phyloP scores from a whole-genome alignment of 2,329 filamentous ascomycete genomes.

The Acephala macrosclerotiorum region DNA sequence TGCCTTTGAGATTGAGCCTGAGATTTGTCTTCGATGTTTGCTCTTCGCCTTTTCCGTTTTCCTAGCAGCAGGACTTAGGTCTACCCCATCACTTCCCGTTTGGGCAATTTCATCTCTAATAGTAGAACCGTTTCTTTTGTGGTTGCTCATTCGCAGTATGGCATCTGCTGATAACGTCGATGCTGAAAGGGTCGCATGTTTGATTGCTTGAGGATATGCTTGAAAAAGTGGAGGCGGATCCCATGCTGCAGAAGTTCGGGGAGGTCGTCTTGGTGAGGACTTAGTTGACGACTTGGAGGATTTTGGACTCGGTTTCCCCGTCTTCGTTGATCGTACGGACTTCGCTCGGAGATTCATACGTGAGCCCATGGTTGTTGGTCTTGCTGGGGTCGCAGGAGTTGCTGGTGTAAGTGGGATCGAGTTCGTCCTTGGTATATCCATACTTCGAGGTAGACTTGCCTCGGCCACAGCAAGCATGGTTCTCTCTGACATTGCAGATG shows the following conservation, averaged over 20 bases:
- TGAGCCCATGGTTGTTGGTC: slow-evolving; percentile 28
- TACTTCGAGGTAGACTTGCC: slow-evolving; percentile 26
- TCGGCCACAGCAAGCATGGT: slow-evolving; percentile 26
- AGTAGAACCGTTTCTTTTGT: slow-evolving; percentile 56
- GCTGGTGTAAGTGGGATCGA: slow-evolving; percentile 16
- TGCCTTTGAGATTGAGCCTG: slow-evolving; percentile 50
- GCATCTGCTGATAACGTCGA: slow-evolving; percentile 73
- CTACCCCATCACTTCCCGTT: slow-evolving; percentile 31
- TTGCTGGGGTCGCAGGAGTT: slow-evolving; percentile 28
- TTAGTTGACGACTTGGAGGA: slow-evolving; percentile 28
- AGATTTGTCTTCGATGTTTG: slow-evolving; percentile 44
- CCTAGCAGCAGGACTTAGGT: slow-evolving; percentile 28
- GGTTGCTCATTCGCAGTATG: slow-evolving; percentile 65
- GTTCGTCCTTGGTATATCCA: slow-evolving; percentile 25
- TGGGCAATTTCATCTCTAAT: slow-evolving; percentile 47
- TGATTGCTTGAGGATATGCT: slow-evolving; percentile 84
- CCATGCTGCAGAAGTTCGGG: slow-evolving; percentile 53
- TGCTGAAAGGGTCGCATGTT: slow-evolving; percentile 73
- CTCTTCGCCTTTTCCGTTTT: slow-evolving; percentile 54
- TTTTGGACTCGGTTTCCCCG: slow-evolving; percentile 31
- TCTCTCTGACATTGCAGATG: slow-evolving; percentile 27
- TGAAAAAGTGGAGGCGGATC: slow-evolving; percentile 82
- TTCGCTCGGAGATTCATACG: slow-evolving; percentile 38
- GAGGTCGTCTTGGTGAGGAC: slow-evolving; percentile 27
- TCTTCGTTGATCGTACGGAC: slow-evolving; percentile 33